A percentile compares a stretch with the other conserved stretches of the same genome.
phyloP scores from a whole-genome alignment of 371 early-diverging fungal species.

The Entomophthora muscae region DNA sequence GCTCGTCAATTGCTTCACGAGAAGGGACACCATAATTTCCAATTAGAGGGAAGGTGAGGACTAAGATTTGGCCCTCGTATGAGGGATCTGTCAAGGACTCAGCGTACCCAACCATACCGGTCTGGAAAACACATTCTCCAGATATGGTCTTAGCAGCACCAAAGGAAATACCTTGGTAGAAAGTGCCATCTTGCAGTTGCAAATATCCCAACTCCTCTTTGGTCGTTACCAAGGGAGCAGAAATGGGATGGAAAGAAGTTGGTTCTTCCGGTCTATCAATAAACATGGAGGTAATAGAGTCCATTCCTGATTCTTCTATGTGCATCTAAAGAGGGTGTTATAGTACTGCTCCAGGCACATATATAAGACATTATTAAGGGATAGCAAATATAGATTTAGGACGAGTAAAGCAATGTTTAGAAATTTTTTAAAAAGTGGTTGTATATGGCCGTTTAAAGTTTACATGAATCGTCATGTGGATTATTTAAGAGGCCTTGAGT shows the following conservation, averaged over 20 bases:
- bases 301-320: not conserved
- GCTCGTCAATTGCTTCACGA: slow-evolving; percentile 46
- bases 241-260: slow-evolving; percentile 23
- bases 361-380: too few species aligned
- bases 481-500: too few species aligned
- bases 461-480: too few species aligned
- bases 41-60: slow-evolving; percentile 84
- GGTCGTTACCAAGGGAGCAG: slow-evolving; percentile 24
- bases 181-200: slow-evolving; percentile 69
- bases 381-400: too few species aligned
- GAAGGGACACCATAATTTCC: slow-evolving; percentile 95
- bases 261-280: not conserved
- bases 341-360: too few species aligned
- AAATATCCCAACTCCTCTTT: slow-evolving; percentile 35
- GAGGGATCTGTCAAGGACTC: slow-evolving; percentile 94
- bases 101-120: slow-evolving; percentile 89
- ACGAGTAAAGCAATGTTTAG: too few species aligned
- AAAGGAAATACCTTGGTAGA: slow-evolving; percentile 80
- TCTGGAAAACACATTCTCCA: slow-evolving; percentile 96
- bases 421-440: too few species aligned
- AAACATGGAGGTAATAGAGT: not conserved
- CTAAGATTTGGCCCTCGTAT: slow-evolving; percentile 88
- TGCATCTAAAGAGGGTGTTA: too few species aligned
- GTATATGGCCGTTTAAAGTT: too few species aligned
- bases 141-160: slow-evolving; percentile 70